Percentiles rank a stretch among this genome's conserved stretches.
Conservation (phyloP, 768 basidiomycete species). For the Boletus pseudopeckii region DNA sequence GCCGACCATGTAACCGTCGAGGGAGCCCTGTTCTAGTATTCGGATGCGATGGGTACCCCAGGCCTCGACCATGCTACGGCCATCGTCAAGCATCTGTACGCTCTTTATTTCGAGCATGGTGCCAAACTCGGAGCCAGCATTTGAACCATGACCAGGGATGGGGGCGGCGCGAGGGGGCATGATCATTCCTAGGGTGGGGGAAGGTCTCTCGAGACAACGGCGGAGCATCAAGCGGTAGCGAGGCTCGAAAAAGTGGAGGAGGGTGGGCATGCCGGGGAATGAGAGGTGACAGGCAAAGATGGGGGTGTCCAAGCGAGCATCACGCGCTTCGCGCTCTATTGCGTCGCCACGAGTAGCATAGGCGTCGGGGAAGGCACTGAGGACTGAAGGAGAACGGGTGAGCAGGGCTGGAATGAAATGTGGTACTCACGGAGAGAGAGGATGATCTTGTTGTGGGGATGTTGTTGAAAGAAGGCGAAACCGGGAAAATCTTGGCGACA, state of each 20-base stretch:
- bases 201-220: conserved; percentile 76
- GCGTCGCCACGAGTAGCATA: conserved; percentile 63
- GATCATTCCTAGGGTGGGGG: conserved; percentile 91
- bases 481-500: conserved; percentile 78
- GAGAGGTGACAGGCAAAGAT: conserved; percentile 88
- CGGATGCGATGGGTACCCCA: conserved; percentile 74
- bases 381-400: conserved; percentile 40
- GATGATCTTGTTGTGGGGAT: conserved; percentile 69
- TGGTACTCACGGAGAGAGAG: conserved; percentile 59
- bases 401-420: conserved; percentile 8
- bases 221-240: conserved; percentile 95
- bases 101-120: conserved; percentile 89
- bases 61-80: conserved; percentile 82
- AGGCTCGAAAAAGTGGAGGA: conserved; percentile 93
- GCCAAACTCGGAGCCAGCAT: conserved; percentile 57
- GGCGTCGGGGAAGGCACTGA: conserved; percentile 61
- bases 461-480: conserved; percentile 76
- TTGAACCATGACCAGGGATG: conserved; percentile 17
- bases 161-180: conserved; percentile 54
- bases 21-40: conserved; percentile 73
- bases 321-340: conserved; percentile 74
- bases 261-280: conserved; percentile 88
- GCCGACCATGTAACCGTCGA: conserved; percentile 90
- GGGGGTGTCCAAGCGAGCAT: conserved; percentile 79
- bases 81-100: conserved; percentile 87